Evolutionary conservation across 1,284 basidiomycete genomes (phyloP).

Genomic region (Hymenochaete sp.): DNA sequence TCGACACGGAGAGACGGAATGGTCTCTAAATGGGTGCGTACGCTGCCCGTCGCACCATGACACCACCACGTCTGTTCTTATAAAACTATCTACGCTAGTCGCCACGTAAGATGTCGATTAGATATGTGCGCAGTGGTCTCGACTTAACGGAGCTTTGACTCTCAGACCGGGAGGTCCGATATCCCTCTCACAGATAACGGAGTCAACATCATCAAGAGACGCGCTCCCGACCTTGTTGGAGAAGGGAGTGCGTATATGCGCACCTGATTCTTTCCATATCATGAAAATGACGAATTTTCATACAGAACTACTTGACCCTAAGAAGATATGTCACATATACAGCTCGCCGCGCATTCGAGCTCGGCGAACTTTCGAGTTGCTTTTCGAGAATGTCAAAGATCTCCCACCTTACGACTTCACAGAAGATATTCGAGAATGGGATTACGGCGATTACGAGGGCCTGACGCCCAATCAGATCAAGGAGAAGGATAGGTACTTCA

Average conservation of each 20-base stretch:
- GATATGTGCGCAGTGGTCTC: background rate
- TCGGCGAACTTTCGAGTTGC: slow-evolving; percentile 74
- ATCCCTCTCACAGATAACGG: slow-evolving; percentile 82
- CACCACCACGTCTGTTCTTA: background rate
- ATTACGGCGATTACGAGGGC: slow-evolving; percentile 89
- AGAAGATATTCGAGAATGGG: slow-evolving; percentile 75
- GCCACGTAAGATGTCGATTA: slow-evolving; percentile 50
- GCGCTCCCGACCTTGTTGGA: slow-evolving; percentile 64
- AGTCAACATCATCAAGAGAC: slow-evolving; percentile 61
- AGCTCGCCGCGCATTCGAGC: slow-evolving; percentile 83
- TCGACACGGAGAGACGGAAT: slow-evolving; percentile 87
- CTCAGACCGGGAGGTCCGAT: slow-evolving; percentile 79
- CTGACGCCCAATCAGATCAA: slow-evolving; percentile 68
- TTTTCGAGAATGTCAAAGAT: slow-evolving; percentile 52
- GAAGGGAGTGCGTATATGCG: slow-evolving; percentile 52
- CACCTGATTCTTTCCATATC: background rate
- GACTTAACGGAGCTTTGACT: background rate
- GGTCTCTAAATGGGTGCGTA: slow-evolving; percentile 74
- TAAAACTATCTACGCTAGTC: slow-evolving; percentile 31
- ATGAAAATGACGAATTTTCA: background rate
- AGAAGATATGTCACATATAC: slow-evolving; percentile 66
- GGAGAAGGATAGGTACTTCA: slow-evolving; percentile 58
- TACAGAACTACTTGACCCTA: slow-evolving; percentile 72
- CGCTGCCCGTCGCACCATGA: background rate
- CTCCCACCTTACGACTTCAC: slow-evolving; percentile 49